Evolutionary conservation across 345 rosid species (phyloP).

Genomic region (Anacardium occidentale): DNA sequence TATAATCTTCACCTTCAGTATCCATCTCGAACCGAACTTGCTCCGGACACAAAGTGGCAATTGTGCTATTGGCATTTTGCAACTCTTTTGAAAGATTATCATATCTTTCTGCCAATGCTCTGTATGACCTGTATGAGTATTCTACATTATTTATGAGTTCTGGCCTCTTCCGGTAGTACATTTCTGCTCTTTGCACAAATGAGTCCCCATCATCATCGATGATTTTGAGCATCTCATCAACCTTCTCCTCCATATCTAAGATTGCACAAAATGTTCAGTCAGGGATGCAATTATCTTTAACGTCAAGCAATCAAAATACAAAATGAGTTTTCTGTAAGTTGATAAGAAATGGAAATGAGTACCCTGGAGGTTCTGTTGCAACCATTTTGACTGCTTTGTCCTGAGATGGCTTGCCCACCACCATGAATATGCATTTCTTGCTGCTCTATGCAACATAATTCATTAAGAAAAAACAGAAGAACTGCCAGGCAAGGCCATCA

Average conservation of each 20-base stretch:
- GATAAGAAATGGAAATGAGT: background rate
- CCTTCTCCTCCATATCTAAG: conserved; percentile 77
- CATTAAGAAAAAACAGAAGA: background rate
- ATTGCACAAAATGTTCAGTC: background rate
- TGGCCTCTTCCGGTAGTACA: conserved; percentile 73
- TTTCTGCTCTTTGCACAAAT: conserved; percentile 68
- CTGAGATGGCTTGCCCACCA: conserved; percentile 94
- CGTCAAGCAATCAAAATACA: too few relatives aligned
- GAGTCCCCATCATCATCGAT: conserved; percentile 75
- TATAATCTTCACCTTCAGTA: conserved; percentile 45
- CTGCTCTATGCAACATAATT: conserved; percentile 71
- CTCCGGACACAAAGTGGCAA: conserved; percentile 71
- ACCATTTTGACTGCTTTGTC: conserved; percentile 88
- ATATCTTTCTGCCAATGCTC: conserved; percentile 72
- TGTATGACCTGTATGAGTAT: conserved; percentile 60
- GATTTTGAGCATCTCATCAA: conserved; percentile 47
- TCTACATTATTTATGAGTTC: conserved; percentile 65
- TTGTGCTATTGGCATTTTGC: conserved; percentile 78
- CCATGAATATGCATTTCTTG: conserved; percentile 83
- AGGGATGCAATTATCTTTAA: too few relatives aligned
- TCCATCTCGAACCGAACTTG: conserved; percentile 53
- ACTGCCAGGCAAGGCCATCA: background rate
- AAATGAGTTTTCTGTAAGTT: too few relatives aligned
- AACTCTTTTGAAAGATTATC: conserved; percentile 68
- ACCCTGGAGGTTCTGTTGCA: conserved; percentile 76